These are phyloP conservation scores for Trypanosoma melophagium DNA, from an alignment of 208 protist genomes.

Conservation along the genomic window DNA sequence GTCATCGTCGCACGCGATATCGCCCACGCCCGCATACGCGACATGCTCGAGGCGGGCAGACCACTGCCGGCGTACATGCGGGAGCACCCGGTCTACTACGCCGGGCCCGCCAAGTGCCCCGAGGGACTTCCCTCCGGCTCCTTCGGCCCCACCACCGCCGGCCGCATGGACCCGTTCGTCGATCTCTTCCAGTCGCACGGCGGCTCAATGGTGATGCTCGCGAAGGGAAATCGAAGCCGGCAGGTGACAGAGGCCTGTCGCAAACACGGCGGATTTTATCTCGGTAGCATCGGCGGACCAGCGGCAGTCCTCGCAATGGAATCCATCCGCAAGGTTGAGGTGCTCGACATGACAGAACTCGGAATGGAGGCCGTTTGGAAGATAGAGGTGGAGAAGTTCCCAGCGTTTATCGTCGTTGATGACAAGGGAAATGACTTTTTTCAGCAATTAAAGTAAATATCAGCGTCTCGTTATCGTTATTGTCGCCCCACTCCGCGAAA, in stretches of 20 bases:
- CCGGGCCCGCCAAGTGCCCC: constrained; percentile 97
- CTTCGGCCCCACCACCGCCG: constrained; percentile 97
- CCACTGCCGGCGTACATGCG: constrained; percentile 95
- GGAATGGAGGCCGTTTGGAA: constrained; percentile 94
- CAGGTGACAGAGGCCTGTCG: constrained; percentile 93
- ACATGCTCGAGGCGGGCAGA: constrained; percentile 86
- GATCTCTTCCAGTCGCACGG: constrained; percentile 91
- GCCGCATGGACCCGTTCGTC: constrained; percentile 96
- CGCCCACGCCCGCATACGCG: constrained; percentile 94
- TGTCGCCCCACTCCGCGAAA: too few relatives aligned
- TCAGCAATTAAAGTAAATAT: constrained; percentile 57
- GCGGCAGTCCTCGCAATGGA: constrained; percentile 94
- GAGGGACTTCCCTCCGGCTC: constrained; percentile 92
- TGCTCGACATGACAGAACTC: constrained; percentile 89
- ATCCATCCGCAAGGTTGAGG: constrained; percentile 93
- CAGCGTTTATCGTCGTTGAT: constrained; percentile 97
- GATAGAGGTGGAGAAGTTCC: constrained; percentile 96
- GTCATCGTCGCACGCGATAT: constrained; percentile 98
- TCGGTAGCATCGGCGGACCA: constrained; percentile 96
- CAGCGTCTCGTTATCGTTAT: too few relatives aligned
- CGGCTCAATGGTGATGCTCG: constrained; percentile 92
- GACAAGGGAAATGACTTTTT: constrained; percentile 98
- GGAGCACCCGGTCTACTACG: constrained; percentile 96
- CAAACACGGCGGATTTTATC: constrained; percentile 96
- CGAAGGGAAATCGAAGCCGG: constrained; percentile 96